Percentiles rank a stretch among this genome's conserved stretches.
Evolutionary conservation across 345 rosid species (phyloP).

Genomic region (Aethionema arabicum): DNA sequence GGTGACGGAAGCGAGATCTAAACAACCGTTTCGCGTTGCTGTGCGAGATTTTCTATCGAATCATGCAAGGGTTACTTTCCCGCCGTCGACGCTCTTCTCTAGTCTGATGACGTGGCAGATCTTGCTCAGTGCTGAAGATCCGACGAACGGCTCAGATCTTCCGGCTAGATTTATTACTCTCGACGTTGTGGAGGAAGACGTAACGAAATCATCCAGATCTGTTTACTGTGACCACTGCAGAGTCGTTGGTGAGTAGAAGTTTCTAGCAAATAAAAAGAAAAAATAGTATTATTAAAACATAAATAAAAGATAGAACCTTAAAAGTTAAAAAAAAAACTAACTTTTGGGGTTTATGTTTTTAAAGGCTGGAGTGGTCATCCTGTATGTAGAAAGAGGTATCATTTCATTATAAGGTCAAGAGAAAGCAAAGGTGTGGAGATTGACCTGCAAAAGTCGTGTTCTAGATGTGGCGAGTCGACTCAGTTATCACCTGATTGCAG

Average conservation of each 20-base stretch:
- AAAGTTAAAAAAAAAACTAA: background rate
- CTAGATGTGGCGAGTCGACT: slow-evolving; percentile 46
- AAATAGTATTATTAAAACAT: no score
- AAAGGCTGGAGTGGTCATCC: slow-evolving; percentile 83
- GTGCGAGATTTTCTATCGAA: slow-evolving; percentile 45
- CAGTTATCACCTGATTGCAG: slow-evolving; percentile 45
- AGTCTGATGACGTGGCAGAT: slow-evolving; percentile 61
- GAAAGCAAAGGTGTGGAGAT: slow-evolving; percentile 18
- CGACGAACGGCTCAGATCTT: slow-evolving; percentile 37
- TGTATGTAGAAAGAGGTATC: slow-evolving; percentile 70
- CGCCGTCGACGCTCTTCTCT: slow-evolving; percentile 53
- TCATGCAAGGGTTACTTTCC: slow-evolving; percentile 50
- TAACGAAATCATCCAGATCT: slow-evolving; percentile 63
- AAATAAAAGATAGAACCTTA: no score
- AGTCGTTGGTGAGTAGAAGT: slow-evolving; percentile 69
- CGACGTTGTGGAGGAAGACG: slow-evolving; percentile 71
- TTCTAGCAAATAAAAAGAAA: background rate
- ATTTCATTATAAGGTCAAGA: slow-evolving; percentile 58
- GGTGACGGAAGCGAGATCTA: background rate
- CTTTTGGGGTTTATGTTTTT: background rate
- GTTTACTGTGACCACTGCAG: slow-evolving; percentile 80
- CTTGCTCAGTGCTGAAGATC: slow-evolving; percentile 52
- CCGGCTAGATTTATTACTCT: slow-evolving; percentile 44
- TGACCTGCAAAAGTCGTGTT: slow-evolving; percentile 39
- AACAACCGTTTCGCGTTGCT: slow-evolving; percentile 47